phyloP scores from a whole-genome alignment of 805 yeast genomes.

The Monosporozyma siamensis region DNA sequence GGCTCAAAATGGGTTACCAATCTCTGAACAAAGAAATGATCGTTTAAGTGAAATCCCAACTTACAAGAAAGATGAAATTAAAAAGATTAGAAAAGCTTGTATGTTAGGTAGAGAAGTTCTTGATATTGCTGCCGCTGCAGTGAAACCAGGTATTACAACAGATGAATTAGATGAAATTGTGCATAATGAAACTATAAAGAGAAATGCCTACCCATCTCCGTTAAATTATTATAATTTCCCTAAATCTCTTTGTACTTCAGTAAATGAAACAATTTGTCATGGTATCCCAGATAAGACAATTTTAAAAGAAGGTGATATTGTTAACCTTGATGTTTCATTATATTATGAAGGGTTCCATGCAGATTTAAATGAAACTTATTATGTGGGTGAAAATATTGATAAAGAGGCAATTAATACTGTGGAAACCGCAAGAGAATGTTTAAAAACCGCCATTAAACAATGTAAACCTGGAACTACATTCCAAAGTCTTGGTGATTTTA shows the following conservation, averaged over 20 bases:
- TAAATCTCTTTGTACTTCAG: slow-evolving; percentile 83
- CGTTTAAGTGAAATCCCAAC: slow-evolving; percentile 57
- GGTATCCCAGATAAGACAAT: slow-evolving; percentile 91
- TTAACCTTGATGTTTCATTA: slow-evolving; percentile 81
- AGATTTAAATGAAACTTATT: slow-evolving; percentile 92
- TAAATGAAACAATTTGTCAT: slow-evolving; percentile 93
- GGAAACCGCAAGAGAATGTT: slow-evolving; percentile 82
- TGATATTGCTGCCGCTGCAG: slow-evolving; percentile 76
- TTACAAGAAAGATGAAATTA: slow-evolving; percentile 58
- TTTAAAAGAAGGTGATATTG: slow-evolving; percentile 86
- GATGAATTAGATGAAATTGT: slow-evolving; percentile 83
- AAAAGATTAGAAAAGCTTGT: slow-evolving; percentile 66
- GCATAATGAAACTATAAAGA: slow-evolving; percentile 78
- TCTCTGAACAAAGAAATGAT: slow-evolving; percentile 64
- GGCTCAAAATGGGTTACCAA: slow-evolving; percentile 70
- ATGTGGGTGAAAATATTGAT: slow-evolving; percentile 67
- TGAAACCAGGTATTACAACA: slow-evolving; percentile 84
- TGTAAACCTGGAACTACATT: slow-evolving; percentile 91
- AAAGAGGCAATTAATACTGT: slow-evolving; percentile 82
- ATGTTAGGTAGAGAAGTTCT: slow-evolving; percentile 76
- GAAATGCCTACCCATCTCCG: slow-evolving; percentile 91
- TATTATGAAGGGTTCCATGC: slow-evolving; percentile 86
- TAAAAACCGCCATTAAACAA: slow-evolving; percentile 69
- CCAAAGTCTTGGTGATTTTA: slow-evolving; percentile 77
- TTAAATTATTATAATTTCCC: slow-evolving; percentile 91